Percentiles rank a stretch among this genome's conserved stretches.
Conservation (phyloP, 208 protist species). For the Leishmania turanica region DNA sequence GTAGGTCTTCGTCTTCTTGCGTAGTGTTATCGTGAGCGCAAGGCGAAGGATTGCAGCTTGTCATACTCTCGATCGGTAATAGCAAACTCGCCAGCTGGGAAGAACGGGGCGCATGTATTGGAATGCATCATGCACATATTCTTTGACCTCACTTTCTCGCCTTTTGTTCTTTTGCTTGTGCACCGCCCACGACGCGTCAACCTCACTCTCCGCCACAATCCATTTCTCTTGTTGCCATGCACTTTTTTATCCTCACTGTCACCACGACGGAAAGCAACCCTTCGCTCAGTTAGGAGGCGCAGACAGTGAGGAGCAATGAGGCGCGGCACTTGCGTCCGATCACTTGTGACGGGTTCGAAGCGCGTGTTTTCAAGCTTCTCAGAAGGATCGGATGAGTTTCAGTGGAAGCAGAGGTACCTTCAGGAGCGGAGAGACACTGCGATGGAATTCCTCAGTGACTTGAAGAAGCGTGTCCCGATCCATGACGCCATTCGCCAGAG, state of each 20-base stretch:
- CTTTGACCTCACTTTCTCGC: neutral
- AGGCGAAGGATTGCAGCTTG: neutral
- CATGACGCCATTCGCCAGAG: conserved; percentile 66
- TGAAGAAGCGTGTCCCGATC: conserved; percentile 76
- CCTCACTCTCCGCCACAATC: neutral
- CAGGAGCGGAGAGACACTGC: conserved; percentile 64
- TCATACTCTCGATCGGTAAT: no score
- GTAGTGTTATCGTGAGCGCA: neutral
- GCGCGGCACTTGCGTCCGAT: neutral
- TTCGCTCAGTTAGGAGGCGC: neutral
- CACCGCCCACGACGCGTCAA: neutral
- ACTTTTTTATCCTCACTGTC: conserved; percentile 12
- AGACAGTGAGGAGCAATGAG: conserved; percentile 1
- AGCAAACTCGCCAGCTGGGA: neutral
- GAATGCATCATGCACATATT: neutral
- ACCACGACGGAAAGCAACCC: neutral
- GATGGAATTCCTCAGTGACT: conserved; percentile 66
- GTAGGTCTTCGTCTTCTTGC: neutral
- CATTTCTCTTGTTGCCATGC: neutral
- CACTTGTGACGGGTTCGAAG: neutral
- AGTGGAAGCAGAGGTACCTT: conserved; percentile 75
- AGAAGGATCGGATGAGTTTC: conserved; percentile 57
- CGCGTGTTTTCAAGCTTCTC: conserved; percentile 18
- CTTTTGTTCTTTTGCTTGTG: neutral
- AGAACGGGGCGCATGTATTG: no score